phyloP scores from a whole-genome alignment of 2,329 filamentous ascomycete species.

The Delphinella strobiligena region DNA sequence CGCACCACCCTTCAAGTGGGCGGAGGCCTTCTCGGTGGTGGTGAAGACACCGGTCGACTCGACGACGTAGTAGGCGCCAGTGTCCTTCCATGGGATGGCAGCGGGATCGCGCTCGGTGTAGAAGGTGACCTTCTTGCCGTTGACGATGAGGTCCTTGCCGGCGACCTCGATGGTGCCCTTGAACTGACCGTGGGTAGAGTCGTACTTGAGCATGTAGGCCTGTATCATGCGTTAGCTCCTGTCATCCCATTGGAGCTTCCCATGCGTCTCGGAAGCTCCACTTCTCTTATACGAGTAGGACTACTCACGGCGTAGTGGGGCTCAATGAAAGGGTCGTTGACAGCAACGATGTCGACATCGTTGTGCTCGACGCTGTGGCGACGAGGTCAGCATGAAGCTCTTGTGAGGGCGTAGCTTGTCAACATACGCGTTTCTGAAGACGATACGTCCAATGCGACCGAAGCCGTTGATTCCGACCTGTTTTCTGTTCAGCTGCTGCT shows the following conservation, averaged over 20 bases:
- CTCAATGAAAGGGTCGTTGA: conserved; percentile 99
- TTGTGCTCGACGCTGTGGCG: conserved; percentile 59
- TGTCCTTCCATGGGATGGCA: conserved; percentile 79
- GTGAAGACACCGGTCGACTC: conserved; percentile 99
- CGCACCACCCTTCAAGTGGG: conserved; percentile 90
- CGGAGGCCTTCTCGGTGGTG: conserved; percentile 88
- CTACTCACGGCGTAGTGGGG: conserved; percentile 85
- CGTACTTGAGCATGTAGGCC: conserved; percentile 99
- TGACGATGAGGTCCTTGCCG: conserved; percentile 65
- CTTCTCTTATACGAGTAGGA: neutral
- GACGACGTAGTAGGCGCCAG: conserved; percentile 84
- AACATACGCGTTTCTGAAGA: conserved; percentile 90
- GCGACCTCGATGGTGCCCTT: conserved; percentile 76
- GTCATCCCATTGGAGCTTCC: neutral
- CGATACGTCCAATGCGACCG: conserved; percentile 96
- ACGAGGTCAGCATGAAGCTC: conserved; percentile 6
- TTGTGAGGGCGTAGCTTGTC: no score
- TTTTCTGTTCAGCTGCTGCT: conserved; percentile 23
- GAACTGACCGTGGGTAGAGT: conserved; percentile 93
- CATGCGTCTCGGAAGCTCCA: neutral
- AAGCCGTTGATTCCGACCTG: conserved; percentile 99
- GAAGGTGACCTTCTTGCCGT: conserved; percentile 92
- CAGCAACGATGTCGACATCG: conserved; percentile 84
- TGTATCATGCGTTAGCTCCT: conserved; percentile 24
- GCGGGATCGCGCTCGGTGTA: conserved; percentile 85